Conservation (phyloP, 371 early-diverging fungal genomes). For the Dinochytrium kinnereticum region DNA sequence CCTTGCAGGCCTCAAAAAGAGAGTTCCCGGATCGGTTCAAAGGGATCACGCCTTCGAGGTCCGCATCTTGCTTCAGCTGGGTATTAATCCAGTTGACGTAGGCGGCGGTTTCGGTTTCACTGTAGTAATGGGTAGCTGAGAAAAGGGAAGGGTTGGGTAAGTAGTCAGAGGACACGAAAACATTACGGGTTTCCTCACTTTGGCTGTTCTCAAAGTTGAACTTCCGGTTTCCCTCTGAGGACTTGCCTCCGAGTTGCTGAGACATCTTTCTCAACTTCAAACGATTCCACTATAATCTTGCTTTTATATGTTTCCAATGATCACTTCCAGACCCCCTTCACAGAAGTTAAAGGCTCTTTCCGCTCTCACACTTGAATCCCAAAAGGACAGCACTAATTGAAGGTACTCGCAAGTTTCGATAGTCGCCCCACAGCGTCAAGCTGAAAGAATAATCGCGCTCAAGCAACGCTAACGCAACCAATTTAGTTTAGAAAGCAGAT, state of each 20-base stretch:
- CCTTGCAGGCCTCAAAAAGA: conserved; percentile 53
- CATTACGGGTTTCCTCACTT: neutral
- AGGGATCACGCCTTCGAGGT: conserved; percentile 83
- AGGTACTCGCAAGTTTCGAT: no score
- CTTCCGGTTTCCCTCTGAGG: conserved; percentile 5
- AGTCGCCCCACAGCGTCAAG: no score
- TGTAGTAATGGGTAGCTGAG: conserved; percentile 35
- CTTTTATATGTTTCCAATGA: no score
- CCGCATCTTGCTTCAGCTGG: conserved; percentile 77
- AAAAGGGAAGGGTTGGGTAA: neutral
- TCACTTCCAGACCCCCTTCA: no score
- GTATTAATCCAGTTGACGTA: conserved; percentile 74
- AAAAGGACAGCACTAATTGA: no score
- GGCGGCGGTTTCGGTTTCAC: conserved; percentile 43
- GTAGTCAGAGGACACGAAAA: no score
- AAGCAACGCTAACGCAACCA: no score
- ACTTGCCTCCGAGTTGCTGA: conserved; percentile 15
- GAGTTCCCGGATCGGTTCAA: conserved; percentile 49
- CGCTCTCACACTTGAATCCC: no score
- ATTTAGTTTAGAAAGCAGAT: no score
- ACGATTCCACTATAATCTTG: no score
- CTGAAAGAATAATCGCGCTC: no score
- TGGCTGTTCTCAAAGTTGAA: conserved; percentile 10
- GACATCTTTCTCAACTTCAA: neutral
- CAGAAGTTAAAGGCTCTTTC: no score